Conservation (phyloP, 768 basidiomycete species). For the Scleroderma bovista region DNA sequence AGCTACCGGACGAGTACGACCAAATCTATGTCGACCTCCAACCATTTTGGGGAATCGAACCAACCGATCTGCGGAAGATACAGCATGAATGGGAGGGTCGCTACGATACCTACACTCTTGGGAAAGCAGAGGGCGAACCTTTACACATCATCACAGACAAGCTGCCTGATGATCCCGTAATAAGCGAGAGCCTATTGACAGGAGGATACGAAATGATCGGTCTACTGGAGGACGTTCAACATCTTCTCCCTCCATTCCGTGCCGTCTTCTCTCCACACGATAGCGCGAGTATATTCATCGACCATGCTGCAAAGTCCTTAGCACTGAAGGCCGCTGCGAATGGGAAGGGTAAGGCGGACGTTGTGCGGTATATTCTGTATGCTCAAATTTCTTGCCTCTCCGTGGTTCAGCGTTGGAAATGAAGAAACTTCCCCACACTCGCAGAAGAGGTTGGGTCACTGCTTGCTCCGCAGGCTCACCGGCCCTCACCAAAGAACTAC, state of each 20-base stretch:
- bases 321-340: constrained; percentile 29
- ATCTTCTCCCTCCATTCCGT: constrained; percentile 40
- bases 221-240: constrained; percentile 34
- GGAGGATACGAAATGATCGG: constrained; percentile 33
- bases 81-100: constrained; percentile 26
- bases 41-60: constrained; percentile 40
- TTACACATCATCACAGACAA: constrained; percentile 15
- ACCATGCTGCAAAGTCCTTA: constrained; percentile 28
- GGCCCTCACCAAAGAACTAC: constrained; percentile 24
- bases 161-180: background rate
- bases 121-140: constrained; percentile 15
- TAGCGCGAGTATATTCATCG: constrained; percentile 34
- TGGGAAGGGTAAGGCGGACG: constrained; percentile 24
- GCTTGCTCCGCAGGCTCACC: constrained; percentile 34
- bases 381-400: background rate
- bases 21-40: constrained; percentile 39
- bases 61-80: constrained; percentile 25
- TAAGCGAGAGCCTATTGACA: constrained; percentile 9
- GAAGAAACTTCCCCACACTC: background rate
- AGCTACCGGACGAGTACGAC: constrained; percentile 51
- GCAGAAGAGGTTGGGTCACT: constrained; percentile 31
- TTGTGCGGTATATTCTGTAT: background rate
- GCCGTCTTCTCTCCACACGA: constrained; percentile 43
- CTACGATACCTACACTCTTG: constrained; percentile 32
- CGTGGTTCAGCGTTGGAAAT: background rate